These are phyloP conservation scores for Myxozyma sirexii DNA, from an alignment of 805 yeast genomes.

Conservation along the genomic window DNA sequence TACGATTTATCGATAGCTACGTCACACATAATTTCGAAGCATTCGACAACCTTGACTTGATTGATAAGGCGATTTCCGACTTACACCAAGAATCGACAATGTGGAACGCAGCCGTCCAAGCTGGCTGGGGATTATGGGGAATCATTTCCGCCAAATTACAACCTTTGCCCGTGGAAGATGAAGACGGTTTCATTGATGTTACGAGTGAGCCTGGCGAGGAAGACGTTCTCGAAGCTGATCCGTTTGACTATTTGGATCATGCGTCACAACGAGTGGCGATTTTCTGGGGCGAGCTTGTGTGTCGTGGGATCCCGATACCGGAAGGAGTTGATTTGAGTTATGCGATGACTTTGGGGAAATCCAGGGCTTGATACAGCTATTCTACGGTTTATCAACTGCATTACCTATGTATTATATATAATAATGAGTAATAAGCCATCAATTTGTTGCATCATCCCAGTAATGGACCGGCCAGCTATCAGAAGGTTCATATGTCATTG, in stretches of 20 bases:
- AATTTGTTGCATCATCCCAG: too few species aligned
- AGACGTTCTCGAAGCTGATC: slow-evolving; percentile 53
- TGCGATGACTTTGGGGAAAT: slow-evolving; percentile 11
- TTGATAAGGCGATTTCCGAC: slow-evolving; percentile 52
- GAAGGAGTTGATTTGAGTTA: slow-evolving; percentile 10
- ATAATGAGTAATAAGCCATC: too few species aligned
- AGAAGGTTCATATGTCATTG: neutral
- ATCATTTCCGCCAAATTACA: slow-evolving; percentile 65
- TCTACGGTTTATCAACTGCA: too few species aligned
- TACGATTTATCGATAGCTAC: slow-evolving; percentile 76
- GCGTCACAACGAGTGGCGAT: slow-evolving; percentile 72
- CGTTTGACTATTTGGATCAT: slow-evolving; percentile 78
- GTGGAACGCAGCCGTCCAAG: slow-evolving; percentile 81
- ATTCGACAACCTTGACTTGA: slow-evolving; percentile 42
- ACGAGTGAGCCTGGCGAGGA: slow-evolving; percentile 38
- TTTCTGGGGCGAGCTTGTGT: slow-evolving; percentile 72
- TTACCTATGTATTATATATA: too few species aligned
- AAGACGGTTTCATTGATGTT: slow-evolving; percentile 37
- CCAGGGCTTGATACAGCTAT: neutral
- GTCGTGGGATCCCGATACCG: slow-evolving; percentile 52
- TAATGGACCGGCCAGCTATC: too few species aligned
- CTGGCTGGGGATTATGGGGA: slow-evolving; percentile 92
- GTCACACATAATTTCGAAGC: slow-evolving; percentile 51
- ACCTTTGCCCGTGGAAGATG: slow-evolving; percentile 32
- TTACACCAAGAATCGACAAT: slow-evolving; percentile 65